Conservation (phyloP, 805 yeast genomes). For the Schwanniomyces sp. region DNA sequence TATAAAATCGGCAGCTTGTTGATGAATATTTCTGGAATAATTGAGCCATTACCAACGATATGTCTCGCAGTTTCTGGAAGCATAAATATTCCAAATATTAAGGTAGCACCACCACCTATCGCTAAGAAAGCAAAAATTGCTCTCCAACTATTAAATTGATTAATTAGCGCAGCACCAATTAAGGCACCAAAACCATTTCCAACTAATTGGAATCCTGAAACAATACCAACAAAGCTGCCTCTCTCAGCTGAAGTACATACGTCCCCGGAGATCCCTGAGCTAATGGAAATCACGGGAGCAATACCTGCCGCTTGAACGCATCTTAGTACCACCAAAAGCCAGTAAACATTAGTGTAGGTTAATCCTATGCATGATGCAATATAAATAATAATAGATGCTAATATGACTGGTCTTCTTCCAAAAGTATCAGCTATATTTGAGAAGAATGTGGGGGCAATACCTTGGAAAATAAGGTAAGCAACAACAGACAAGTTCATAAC, state of each 20-base stretch:
- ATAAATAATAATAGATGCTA: conserved; percentile 55
- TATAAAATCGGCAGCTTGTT: conserved; percentile 48
- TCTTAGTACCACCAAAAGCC: conserved; percentile 64
- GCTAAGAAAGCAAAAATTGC: conserved; percentile 77
- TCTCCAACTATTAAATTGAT: conserved; percentile 52
- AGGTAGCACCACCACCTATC: conserved; percentile 55
- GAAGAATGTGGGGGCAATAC: conserved; percentile 68
- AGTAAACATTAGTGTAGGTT: conserved; percentile 56
- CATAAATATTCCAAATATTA: conserved; percentile 17
- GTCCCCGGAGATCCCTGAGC: conserved; percentile 74
- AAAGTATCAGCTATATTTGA: conserved; percentile 66
- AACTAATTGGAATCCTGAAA: conserved; percentile 60
- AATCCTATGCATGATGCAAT: conserved; percentile 65
- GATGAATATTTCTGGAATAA: conserved; percentile 45
- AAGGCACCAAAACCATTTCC: conserved; percentile 83
- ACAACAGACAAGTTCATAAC: conserved; percentile 71
- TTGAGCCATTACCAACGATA: conserved; percentile 74
- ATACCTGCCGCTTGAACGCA: conserved; percentile 78
- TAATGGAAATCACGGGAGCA: conserved; percentile 72
- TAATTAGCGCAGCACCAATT: conserved; percentile 49
- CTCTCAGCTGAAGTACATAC: conserved; percentile 62
- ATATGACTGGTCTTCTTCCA: conserved; percentile 71
- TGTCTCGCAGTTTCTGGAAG: conserved; percentile 78
- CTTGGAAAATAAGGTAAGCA: conserved; percentile 74
- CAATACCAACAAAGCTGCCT: conserved; percentile 69